phyloP scores from a whole-genome alignment of 2,329 filamentous ascomycete species.

The Cyphellophora attinorum region DNA sequence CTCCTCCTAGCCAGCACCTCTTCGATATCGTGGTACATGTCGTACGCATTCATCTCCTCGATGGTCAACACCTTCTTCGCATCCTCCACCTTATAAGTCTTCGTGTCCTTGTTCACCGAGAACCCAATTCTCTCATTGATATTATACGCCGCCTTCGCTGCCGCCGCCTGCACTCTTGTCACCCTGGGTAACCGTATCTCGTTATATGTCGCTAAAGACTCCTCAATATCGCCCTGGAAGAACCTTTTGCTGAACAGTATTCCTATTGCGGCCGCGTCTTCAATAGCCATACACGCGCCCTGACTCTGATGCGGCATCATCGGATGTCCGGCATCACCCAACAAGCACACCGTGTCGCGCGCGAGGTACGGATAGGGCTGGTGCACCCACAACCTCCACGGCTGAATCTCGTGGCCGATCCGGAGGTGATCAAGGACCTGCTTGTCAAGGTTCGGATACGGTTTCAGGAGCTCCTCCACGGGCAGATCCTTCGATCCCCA shows the following conservation, averaged over 20 bases:
- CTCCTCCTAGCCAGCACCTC: constrained; percentile 31
- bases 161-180: constrained; percentile 38
- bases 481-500: constrained; percentile 47
- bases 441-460: constrained; percentile 50
- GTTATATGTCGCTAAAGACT: constrained; percentile 22
- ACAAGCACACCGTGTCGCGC: constrained; percentile 43
- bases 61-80: constrained; percentile 55
- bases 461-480: constrained; percentile 50
- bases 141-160: constrained; percentile 50
- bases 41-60: constrained; percentile 60
- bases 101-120: constrained; percentile 47
- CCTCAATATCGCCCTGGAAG: constrained; percentile 15
- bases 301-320: constrained; percentile 64
- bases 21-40: constrained; percentile 50
- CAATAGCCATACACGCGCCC: constrained; percentile 60
- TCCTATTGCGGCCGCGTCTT: constrained; percentile 54
- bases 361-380: constrained; percentile 50
- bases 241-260: constrained; percentile 41
- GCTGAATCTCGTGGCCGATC: constrained; percentile 54
- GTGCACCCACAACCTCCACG: constrained; percentile 59
- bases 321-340: constrained; percentile 60
- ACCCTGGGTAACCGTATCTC: constrained; percentile 21
- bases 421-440: constrained; percentile 48
- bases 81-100: constrained; percentile 53
- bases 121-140: constrained; percentile 58